Base-by-base conservation (phyloP, 139 green algal genomes). In the Asterochloris sp. region DNA sequence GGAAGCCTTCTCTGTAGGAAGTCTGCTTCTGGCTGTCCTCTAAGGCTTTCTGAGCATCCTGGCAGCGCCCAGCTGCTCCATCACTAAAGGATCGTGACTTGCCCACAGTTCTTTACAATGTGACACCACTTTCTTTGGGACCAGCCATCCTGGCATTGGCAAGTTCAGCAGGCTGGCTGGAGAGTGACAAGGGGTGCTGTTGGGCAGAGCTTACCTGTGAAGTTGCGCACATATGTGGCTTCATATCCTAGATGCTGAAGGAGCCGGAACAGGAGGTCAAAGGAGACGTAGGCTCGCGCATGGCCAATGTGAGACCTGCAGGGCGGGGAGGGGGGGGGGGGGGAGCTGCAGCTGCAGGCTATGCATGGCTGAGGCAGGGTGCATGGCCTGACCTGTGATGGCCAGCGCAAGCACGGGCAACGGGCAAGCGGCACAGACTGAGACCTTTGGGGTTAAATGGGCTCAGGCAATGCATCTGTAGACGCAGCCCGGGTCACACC, bases 231-330 rank as follows among this genome's bases (percentile, higher is more conserved):
- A 26, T 94, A 94, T 10, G 69, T 83, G 17, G 98, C 95, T 27
- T 94, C 77, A 75, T 95, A 97, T 10, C 89, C 83, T 26, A 95
- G 76, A 47, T 85, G 74, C 13, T 75, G 69, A 74, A 99, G 88
- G 64, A 93, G 84, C 66, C 96, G 90, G 84, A 95, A 97, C 66
- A 98, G 87, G 12, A 98, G 82, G 83, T 99, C 97, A 79, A 99
- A 99, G 0, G 92, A 89, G 0, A 98, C 92, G 80, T 99, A 99
- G 19, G 96, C 97, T 8, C 97, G 87, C 0, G 97, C 97, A 85
- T 99, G 97, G 47, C 97, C 93, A 24, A 81, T 73, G 63, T 80
- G 77, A 28, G 63, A 62, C 62, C 77, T 81, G 77, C 77, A 69
- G 62, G 17, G 16, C 74, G n/a, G 28, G 15, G n/a, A n/a, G n/a